These are phyloP conservation scores for Dactylellina parvicollis DNA, from an alignment of 2,329 filamentous ascomycete species.

Conservation along the genomic window DNA sequence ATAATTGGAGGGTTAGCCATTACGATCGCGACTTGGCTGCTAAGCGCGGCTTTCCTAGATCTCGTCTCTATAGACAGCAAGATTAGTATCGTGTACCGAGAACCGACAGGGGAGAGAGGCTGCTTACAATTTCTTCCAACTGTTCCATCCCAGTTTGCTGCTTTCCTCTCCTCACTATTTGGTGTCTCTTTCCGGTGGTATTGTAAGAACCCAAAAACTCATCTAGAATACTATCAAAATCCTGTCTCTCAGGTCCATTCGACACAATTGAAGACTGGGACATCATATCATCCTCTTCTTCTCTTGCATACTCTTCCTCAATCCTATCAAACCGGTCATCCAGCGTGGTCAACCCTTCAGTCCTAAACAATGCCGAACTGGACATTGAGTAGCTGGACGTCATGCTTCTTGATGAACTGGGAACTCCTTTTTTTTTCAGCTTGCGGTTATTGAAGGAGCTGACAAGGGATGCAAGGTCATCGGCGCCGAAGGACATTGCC, in stretches of 20 bases:
- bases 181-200: constrained; percentile 74
- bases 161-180: constrained; percentile 78
- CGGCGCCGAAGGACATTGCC: constrained; percentile 66
- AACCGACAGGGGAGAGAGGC: neutral
- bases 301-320: constrained; percentile 76
- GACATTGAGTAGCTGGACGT: constrained; percentile 91
- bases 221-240: constrained; percentile 91
- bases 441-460: constrained; percentile 50
- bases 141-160: constrained; percentile 84
- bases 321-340: constrained; percentile 91
- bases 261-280: constrained; percentile 32
- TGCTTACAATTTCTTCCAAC: constrained; percentile 81
- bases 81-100: constrained; percentile 1
- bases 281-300: constrained; percentile 65
- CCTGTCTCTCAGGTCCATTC: constrained; percentile 65
- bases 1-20: neutral
- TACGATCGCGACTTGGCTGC: constrained; percentile 11
- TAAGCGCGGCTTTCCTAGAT: constrained; percentile 30
- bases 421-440: constrained; percentile 83
- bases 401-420: constrained; percentile 75
- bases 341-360: constrained; percentile 83
- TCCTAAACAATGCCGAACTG: constrained; percentile 84
- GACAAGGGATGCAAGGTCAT: constrained; percentile 65
- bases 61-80: constrained; percentile 26
- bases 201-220: constrained; percentile 84